Evolutionary conservation across 2,329 filamentous ascomycete genomes (phyloP).

Genomic region (Diaporthe sp.): DNA sequence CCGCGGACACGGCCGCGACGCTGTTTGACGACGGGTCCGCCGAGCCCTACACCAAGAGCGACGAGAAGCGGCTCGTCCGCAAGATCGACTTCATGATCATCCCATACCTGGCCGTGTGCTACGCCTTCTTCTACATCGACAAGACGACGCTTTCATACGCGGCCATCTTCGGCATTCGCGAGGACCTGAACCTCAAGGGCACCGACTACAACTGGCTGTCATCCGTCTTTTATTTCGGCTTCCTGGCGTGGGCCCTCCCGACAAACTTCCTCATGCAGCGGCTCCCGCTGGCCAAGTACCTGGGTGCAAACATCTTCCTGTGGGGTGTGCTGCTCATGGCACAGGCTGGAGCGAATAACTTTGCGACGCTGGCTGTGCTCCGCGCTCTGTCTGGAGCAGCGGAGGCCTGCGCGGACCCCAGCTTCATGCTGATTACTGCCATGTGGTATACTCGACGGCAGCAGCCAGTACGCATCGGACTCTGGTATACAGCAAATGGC

Average conservation of each 20-base stretch:
- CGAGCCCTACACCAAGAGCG: constrained; percentile 34
- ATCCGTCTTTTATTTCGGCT: constrained; percentile 68
- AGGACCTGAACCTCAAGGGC: constrained; percentile 69
- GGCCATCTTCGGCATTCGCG: constrained; percentile 73
- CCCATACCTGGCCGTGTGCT: constrained; percentile 38
- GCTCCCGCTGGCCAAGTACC: constrained; percentile 52
- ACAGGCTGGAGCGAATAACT: constrained; percentile 70
- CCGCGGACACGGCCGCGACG: constrained; percentile 32
- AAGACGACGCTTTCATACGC: constrained; percentile 73
- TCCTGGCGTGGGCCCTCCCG: constrained; percentile 46
- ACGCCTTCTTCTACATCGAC: constrained; percentile 46
- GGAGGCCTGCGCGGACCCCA: constrained; percentile 45
- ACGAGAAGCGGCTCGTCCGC: constrained; percentile 37
- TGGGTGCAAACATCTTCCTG: constrained; percentile 65
- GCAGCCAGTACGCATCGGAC: constrained; percentile 40
- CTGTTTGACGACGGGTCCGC: constrained; percentile 21
- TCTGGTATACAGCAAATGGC: constrained; percentile 41
- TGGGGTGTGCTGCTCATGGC: constrained; percentile 62
- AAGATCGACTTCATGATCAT: constrained; percentile 41
- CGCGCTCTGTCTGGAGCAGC: constrained; percentile 71
- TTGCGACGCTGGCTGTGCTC: constrained; percentile 66
- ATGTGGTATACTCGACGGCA: constrained; percentile 39
- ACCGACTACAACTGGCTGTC: constrained; percentile 70
- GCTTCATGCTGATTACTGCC: constrained; percentile 48
- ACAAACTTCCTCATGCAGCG: constrained; percentile 51